phyloP scores from a whole-genome alignment of 164 flowering plant genomes.

The Aristolochia californica region DNA sequence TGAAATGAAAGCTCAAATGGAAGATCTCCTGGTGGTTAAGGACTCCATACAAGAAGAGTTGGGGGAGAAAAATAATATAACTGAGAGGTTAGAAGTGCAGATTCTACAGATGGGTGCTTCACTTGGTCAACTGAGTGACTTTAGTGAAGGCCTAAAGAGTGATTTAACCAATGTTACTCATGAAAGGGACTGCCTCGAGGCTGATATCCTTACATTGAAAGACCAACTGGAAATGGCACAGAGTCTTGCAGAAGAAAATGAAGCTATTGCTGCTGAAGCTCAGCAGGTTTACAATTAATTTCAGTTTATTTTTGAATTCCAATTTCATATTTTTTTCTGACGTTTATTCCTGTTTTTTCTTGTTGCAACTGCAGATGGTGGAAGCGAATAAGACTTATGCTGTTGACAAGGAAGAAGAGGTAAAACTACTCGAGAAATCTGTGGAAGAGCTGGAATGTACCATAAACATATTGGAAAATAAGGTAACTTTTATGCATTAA shows the following conservation, averaged over 20 bases:
- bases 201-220: conserved; percentile 35
- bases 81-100: conserved; percentile 52
- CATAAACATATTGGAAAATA: conserved; percentile 70
- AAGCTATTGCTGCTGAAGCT: conserved; percentile 65
- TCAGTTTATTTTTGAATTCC: background rate
- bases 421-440: conserved; percentile 74
- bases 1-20: conserved; percentile 32
- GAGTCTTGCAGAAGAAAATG: conserved; percentile 57
- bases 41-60: conserved; percentile 45
- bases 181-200: conserved; percentile 50
- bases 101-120: conserved; percentile 37
- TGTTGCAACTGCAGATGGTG: conserved; percentile 36
- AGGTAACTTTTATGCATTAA: conserved; percentile 40
- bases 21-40: conserved; percentile 32
- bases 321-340: background rate
- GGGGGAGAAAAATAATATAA: conserved; percentile 24
- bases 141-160: conserved; percentile 32
- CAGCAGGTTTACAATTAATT: conserved; percentile 44
- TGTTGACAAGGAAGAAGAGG: conserved; percentile 83
- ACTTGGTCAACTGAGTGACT: conserved; percentile 32
- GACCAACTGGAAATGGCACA: conserved; percentile 50
- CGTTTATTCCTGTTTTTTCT: background rate
- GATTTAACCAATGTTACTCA: conserved; percentile 30
- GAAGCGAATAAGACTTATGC: conserved; percentile 52
- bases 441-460: conserved; percentile 90